A percentile compares a stretch with the other conserved stretches of the same genome.
Conservation (phyloP, 768 basidiomycete genomes). For the Sarcomyxa edulis region DNA sequence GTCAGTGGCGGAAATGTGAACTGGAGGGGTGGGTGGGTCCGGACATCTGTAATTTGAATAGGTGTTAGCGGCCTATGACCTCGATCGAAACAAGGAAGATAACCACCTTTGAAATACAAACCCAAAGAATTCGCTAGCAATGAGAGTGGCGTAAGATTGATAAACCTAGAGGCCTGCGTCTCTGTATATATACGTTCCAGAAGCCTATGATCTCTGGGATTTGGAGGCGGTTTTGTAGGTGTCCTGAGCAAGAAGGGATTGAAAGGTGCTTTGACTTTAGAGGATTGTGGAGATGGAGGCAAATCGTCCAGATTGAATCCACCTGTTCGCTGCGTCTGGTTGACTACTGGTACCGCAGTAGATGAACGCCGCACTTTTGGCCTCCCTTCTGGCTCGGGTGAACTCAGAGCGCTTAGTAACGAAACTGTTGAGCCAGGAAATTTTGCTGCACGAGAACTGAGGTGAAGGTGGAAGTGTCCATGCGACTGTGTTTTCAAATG, state of each 20-base stretch:
- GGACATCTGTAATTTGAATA: constrained; percentile 40
- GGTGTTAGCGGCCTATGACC: constrained; percentile 1
- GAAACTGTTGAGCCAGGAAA: no score
- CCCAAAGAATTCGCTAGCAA: constrained; percentile 52
- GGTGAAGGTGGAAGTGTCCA: no score
- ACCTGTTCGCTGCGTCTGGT: no score
- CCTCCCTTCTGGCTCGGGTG: no score
- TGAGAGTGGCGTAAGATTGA: constrained; percentile 62
- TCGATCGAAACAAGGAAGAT: constrained; percentile 1
- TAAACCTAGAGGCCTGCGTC: constrained; percentile 63
- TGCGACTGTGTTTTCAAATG: no score
- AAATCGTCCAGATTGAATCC: no score
- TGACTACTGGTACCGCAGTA: no score
- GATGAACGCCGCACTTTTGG: no score
- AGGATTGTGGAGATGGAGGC: no score
- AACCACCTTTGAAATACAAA: constrained; percentile 55
- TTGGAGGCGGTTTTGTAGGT: constrained; percentile 33
- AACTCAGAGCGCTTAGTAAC: no score
- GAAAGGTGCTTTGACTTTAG: no score
- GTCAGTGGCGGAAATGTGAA: constrained; percentile 47
- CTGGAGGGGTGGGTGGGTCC: constrained; percentile 59
- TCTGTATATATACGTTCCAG: constrained; percentile 62
- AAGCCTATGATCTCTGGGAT: constrained; percentile 65
- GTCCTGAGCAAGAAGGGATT: constrained; percentile 34
- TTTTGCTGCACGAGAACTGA: no score